Base-by-base conservation (phyloP, 192 early-diverging fungal species). In the Polychytrium aggregatum region DNA sequence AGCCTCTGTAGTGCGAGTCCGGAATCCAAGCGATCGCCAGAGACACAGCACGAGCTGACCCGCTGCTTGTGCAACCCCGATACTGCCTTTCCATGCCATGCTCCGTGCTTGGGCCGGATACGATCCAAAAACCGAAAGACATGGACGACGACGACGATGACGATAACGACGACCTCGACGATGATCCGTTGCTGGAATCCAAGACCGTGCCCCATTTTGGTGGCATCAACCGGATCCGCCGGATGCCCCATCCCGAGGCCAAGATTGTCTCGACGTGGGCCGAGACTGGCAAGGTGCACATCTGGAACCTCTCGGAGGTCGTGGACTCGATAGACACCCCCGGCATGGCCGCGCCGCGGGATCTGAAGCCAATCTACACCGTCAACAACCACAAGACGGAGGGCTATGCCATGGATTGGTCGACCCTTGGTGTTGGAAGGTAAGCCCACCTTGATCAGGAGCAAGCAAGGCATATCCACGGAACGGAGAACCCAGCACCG, bases 331-430 rank as follows among this genome's bases (percentile, higher is more conserved):
- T 98, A 33, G 90, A 95, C 48, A 82, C 68, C 6, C 86, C 89
- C n/a, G 91, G 91, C 2, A 43, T 75, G 2, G 56, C 71, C 39
- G 69, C 80, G 6, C 70, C 81, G 13, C 50, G 73, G 21, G 74
- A 79, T 9, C 66, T 70, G 41, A 79, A 81, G 50, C 90, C 92
- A 0, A 47, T 93, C 34, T 82, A 82, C 64, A 87, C 83, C 3
- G 63, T 98, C 36, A 77, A 82, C 8, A 74, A 79, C 26, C 95
- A 98, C 49, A 61, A 72, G n/a, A 64, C 57, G 18, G 95, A 98
- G 65, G 95, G 95, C 18, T 98, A 85, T 53, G 89, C 87, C 8
- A 79, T 98, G 79, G 95, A 97, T 67, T 98, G 92, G 93, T 90
- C 85, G 24, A 40, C 71, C 27, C n/a, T n/a, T n/a, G n/a, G n/a